Evolutionary conservation across 805 yeast species (phyloP), one percentile per base, ranked within the genome.

Genomic region (Saturnispora diversa): DNA sequence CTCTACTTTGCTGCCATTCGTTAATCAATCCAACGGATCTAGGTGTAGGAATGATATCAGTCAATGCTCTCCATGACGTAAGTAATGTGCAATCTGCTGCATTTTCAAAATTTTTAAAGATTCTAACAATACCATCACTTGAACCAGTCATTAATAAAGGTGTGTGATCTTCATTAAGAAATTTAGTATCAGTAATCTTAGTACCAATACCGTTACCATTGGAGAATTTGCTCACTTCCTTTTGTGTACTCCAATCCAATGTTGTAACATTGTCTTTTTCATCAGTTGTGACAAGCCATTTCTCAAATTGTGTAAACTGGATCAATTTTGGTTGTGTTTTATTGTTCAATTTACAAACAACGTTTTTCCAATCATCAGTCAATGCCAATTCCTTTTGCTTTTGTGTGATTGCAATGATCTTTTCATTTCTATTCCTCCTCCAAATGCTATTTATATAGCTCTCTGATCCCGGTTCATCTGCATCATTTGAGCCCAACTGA

Each of bases 1-100:
- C 98, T 45, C 96, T 68, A 33, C 92, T 81, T 55, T 92, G 98
- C 59, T 90, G 97, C 98, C 98, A 92, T 50, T 92, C 97, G 9
- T 88, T 77, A 15, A 86, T 72, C 39, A 90, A 64, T 3, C 96
- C 96, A 12, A 85, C 76, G 21, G 87, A 80, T 52, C 84, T 72
- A 20, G 90, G 84, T 0, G 94, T 80, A 20, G 86, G 67, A 13
- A 86, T 63, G 54, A 90, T 68, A 57, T 88, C 96, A 0, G 94
- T 82, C 43, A 92, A 68, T 0, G 95, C 96, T 57, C 96, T 73
- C 97, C 97, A 92, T 1, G 96, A 75, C 0, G 95, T 74, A 2
- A 87, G 76, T 39, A 85, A 60, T 50, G 81, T 80, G 6, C 78
- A 68, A 5, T 68, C 64, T 4, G 68, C 69, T 6, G 61, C 48